Conservation (phyloP, 2,329 filamentous ascomycete genomes). For the Diaporthe eres region DNA sequence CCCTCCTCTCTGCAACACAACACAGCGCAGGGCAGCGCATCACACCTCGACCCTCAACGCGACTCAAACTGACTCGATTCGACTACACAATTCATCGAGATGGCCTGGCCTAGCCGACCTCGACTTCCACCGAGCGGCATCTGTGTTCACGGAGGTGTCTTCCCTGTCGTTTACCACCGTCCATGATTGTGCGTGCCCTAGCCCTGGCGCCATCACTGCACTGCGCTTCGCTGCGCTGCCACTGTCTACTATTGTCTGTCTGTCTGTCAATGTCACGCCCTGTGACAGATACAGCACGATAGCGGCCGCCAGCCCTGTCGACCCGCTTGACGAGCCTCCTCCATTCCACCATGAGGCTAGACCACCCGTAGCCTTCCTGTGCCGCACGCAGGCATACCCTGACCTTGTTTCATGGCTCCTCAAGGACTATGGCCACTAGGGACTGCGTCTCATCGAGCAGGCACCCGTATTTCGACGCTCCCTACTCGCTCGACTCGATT, state of each 20-base stretch:
- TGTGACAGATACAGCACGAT: not conserved
- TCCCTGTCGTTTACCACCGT: not conserved
- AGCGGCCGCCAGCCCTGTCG: conserved; percentile 15
- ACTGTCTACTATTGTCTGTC: not conserved
- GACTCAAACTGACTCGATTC: conserved; percentile 6
- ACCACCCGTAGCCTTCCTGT: conserved; percentile 12
- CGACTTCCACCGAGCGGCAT: not conserved
- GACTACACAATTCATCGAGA: not conserved
- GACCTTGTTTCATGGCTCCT: conserved; percentile 16
- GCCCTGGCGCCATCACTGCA: not conserved
- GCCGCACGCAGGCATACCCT: conserved; percentile 18
- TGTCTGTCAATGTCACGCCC: not conserved
- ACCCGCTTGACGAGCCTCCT: conserved; percentile 21
- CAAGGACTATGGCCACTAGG: not conserved
- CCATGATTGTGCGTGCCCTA: not conserved
- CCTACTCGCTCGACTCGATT: conserved; percentile 1
- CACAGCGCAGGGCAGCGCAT: not conserved
- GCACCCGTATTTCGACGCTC: conserved; percentile 21
- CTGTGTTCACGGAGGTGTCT: not conserved
- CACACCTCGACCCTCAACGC: not conserved
- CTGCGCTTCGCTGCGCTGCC: not conserved
- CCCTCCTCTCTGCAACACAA: not conserved
- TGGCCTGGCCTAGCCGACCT: not conserved
- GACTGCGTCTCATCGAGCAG: conserved; percentile 10
- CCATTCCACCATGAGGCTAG: conserved; percentile 17